Base-by-base conservation (phyloP, 2,329 filamentous ascomycete species). In the Epichloe typhina region DNA sequence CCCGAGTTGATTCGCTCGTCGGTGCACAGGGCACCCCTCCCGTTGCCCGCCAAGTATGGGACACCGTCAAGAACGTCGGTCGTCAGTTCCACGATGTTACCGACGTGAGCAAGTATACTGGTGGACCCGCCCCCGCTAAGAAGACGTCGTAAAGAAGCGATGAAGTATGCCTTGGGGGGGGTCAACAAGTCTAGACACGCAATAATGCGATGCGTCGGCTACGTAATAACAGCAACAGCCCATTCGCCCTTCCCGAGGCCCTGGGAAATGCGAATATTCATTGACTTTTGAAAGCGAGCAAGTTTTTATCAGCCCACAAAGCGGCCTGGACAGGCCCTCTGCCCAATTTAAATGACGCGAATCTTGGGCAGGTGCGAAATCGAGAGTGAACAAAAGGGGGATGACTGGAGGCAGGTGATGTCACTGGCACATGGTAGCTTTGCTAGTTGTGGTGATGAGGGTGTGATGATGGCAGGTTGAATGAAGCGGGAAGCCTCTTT, bases 11-110 rank as follows among this genome's bases (percentile, higher is more conserved):
- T 68, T 84, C 85, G 54, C 74, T 88, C 46, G 80, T 93, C 51
- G 86, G 88, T 50, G 86, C 88, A 61, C 90, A 95, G 76, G 87
- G 84, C 65, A 89, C 86, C 15, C 89, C 89, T 31, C 89, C 90
- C 1, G 81, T 74, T 26, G 85, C 83, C 51, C 80, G 87, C 61
- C 81, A 91, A 64, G 79, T 76, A 49, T 97, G 91, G 91, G 84
- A 85, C 51, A 76, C 72, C 39, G 72, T 88, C 69, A 96, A 96
- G 83, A 74, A 73, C 55, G 68, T 76, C 46, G 75, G 82, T 49
- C 77, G 80, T 66, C 83, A 90, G 70, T 88, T 83, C 62, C 83
- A 89, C 65, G 82, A 88, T 59, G 76, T 77, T 50, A 95, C 90
- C 40, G 88, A 96, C 63, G 63, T 89, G 59, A 79, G 77, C 70